Evolutionary conservation across 257 asterid genomes (phyloP).

Genomic region (Fraxinus quadrangulata): DNA sequence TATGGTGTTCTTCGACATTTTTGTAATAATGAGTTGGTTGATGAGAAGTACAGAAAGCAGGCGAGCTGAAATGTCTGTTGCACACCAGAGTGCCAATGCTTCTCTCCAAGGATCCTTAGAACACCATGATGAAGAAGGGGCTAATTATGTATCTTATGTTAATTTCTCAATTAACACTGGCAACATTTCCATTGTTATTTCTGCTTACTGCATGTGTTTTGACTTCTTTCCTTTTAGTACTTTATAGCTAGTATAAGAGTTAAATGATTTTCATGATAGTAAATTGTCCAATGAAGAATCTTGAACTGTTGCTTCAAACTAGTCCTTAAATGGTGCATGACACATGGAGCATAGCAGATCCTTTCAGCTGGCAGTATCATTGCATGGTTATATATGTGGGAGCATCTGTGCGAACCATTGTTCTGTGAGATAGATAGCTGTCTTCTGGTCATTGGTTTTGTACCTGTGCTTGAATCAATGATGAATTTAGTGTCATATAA

Average conservation of each 20-base stretch:
- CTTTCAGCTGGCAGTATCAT: neutral
- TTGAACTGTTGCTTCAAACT: conserved; percentile 13
- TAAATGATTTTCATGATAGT: conserved; percentile 14
- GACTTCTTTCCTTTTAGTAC: neutral
- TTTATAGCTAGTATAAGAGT: neutral
- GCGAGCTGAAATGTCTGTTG: conserved; percentile 1
- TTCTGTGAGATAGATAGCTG: neutral
- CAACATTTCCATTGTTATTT: conserved; percentile 15
- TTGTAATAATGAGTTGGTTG: conserved; percentile 17
- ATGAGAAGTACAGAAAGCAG: conserved; percentile 8
- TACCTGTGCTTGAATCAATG: conserved; percentile 14
- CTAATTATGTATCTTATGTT: neutral
- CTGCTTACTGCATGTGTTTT: conserved; percentile 10
- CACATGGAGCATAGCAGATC: neutral
- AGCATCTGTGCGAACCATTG: neutral
- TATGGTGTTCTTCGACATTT: neutral
- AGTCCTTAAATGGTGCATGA: conserved; percentile 1
- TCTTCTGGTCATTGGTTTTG: neutral
- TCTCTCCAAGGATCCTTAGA: neutral
- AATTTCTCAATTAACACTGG: conserved; percentile 3
- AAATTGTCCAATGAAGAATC: neutral
- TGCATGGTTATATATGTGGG: neutral
- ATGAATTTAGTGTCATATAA: neutral
- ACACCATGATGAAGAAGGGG: neutral
- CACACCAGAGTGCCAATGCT: neutral